phyloP scores from a whole-genome alignment of 2,329 filamentous ascomycete species.

The Apiospora arundinis region DNA sequence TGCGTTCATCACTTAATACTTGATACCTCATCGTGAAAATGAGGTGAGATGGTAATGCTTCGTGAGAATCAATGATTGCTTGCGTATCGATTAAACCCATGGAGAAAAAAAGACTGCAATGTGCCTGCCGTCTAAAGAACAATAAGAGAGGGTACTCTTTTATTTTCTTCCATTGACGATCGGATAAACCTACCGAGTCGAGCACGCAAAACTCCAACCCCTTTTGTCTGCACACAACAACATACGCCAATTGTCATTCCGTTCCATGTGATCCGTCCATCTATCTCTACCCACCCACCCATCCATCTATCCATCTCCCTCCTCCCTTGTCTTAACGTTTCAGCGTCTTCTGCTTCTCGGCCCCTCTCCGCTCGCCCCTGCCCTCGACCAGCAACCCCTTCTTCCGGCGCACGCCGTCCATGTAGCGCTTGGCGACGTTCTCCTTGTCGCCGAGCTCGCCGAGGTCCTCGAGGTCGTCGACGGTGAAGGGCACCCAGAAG shows the following conservation, averaged over 20 bases:
- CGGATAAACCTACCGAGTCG: neutral
- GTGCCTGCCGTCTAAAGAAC: neutral
- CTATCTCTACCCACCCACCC: neutral
- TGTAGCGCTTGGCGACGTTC: constrained; percentile 95
- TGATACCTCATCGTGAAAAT: too few relatives aligned
- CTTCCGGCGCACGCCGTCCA: constrained; percentile 83
- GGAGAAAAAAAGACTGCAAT: neutral
- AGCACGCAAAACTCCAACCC: neutral
- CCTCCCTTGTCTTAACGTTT: constrained; percentile 54
- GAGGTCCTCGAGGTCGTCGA: constrained; percentile 95
- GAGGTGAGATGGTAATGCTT: neutral
- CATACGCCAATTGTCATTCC: too few relatives aligned
- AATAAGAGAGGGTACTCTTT: too few relatives aligned
- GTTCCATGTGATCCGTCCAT: neutral
- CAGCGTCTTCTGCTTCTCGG: constrained; percentile 85
- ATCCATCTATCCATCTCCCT: neutral
- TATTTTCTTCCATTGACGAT: neutral
- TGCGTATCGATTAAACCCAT: neutral
- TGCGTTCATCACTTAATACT: neutral
- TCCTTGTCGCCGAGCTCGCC: constrained; percentile 92
- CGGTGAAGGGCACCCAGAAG: constrained; percentile 96
- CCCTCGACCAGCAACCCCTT: constrained; percentile 90
- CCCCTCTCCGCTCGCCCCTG: constrained; percentile 78
- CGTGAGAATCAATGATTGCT: neutral
- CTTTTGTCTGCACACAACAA: too few relatives aligned